These are phyloP conservation scores for Lodderomyces parapsilosis DNA, from an alignment of 1,139 yeast species.

Conservation along the genomic window DNA sequence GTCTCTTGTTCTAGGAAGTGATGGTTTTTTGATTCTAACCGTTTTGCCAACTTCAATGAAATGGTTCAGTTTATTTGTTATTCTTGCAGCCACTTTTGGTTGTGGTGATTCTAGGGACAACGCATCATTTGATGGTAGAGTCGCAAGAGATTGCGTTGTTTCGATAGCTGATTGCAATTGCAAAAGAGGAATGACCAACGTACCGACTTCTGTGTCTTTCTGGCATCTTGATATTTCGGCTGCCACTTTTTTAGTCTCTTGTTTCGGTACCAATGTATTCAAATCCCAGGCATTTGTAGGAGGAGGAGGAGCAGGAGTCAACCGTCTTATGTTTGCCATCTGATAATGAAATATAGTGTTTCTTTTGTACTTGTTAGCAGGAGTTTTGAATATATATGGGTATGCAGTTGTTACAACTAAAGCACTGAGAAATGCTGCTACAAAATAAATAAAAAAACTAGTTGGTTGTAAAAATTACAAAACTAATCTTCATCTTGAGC, in stretches of 20 bases:
- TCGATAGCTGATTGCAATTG: not conserved
- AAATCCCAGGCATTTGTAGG: slow-evolving; percentile 17
- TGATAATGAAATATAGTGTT: not conserved
- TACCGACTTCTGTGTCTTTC: not conserved
- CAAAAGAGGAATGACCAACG: not conserved
- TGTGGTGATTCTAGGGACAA: not conserved
- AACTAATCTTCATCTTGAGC: no score
- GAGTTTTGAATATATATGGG: no score
- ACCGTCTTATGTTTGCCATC: slow-evolving; percentile 14
- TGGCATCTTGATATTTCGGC: not conserved
- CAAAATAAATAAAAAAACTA: no score
- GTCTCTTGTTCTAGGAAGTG: slow-evolving; percentile 12
- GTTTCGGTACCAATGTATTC: slow-evolving; percentile 11
- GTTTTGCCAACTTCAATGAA: slow-evolving; percentile 16
- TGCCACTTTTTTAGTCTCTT: not conserved
- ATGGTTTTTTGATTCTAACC: slow-evolving; percentile 14
- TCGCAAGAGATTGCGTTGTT: not conserved
- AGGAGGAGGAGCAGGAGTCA: slow-evolving; percentile 21
- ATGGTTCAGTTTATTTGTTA: slow-evolving; percentile 6
- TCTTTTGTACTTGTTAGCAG: not conserved
- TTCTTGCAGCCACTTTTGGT: not conserved
- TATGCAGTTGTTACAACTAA: no score
- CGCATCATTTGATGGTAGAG: not conserved
- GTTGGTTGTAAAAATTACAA: no score
- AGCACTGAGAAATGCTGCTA: no score